phyloP scores from a whole-genome alignment of 1,284 basidiomycete species.

The Farysia itapuensis region DNA sequence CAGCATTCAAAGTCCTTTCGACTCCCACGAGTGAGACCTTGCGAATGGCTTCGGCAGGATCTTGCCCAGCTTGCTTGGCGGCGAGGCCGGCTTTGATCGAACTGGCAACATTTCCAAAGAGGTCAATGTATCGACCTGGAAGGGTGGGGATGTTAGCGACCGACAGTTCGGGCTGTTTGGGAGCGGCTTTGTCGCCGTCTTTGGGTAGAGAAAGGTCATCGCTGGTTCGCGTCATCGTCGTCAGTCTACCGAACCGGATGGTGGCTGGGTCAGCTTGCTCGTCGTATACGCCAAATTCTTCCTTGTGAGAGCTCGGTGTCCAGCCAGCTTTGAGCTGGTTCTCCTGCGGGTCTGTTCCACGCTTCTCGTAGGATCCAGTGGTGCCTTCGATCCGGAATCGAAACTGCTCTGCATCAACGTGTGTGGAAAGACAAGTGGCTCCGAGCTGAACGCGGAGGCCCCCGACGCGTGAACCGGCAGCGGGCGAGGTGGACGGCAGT shows the following conservation, averaged over 20 bases:
- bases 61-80: slow-evolving; percentile 15
- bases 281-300: slow-evolving; percentile 52
- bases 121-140: slow-evolving; percentile 51
- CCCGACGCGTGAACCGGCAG: slow-evolving; percentile 40
- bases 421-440: slow-evolving; percentile 50
- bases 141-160: slow-evolving; percentile 48
- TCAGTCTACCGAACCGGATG: slow-evolving; percentile 44
- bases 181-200: slow-evolving; percentile 7
- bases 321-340: slow-evolving; percentile 54
- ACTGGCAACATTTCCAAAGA: slow-evolving; percentile 50
- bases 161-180: slow-evolving; percentile 44
- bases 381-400: slow-evolving; percentile 52
- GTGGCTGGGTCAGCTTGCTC: slow-evolving; percentile 30
- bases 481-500: slow-evolving; percentile 35
- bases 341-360: slow-evolving; percentile 56
- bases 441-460: slow-evolving; percentile 46
- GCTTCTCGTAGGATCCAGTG: slow-evolving; percentile 51
- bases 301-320: slow-evolving; percentile 39
- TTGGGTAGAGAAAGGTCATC: slow-evolving; percentile 21
- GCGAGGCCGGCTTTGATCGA: slow-evolving; percentile 37
- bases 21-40: slow-evolving; percentile 29
- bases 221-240: slow-evolving; percentile 24
- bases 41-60: slow-evolving; percentile 13
- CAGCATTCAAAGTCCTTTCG: slow-evolving; percentile 35
- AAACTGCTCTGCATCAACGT: slow-evolving; percentile 49